These are phyloP conservation scores for Sarcodon sp. DNA, from an alignment of 768 basidiomycete species.

Conservation along the genomic window DNA sequence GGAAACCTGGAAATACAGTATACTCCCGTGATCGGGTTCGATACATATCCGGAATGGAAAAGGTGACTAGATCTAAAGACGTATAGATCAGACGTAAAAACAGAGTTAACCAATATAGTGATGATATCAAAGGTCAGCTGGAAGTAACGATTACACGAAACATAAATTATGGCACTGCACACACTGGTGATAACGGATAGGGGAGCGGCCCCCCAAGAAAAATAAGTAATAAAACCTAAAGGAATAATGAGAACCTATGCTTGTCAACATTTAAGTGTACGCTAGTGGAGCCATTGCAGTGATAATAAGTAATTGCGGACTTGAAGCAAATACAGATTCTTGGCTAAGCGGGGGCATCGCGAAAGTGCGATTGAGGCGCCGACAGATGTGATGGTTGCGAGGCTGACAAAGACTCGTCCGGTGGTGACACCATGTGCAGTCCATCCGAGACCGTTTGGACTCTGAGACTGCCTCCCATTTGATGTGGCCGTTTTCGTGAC, in stretches of 20 bases:
- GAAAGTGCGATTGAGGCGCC: background rate
- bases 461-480: constrained; percentile 36
- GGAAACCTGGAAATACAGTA: no score
- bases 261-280: background rate
- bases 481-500: constrained; percentile 49
- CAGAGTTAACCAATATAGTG: no score
- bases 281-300: background rate
- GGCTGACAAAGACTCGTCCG: constrained; percentile 42
- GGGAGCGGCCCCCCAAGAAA: background rate
- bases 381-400: constrained; percentile 15
- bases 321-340: background rate
- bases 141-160: no score
- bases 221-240: background rate
- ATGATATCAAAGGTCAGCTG: no score
- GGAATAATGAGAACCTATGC: background rate
- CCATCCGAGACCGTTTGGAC: constrained; percentile 40
- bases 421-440: constrained; percentile 34
- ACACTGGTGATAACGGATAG: background rate
- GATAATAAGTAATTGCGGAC: no score
- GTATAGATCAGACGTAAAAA: no score
- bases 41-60: no score
- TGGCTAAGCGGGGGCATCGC: background rate
- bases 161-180: background rate
- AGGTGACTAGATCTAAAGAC: no score
- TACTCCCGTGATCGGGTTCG: no score